A percentile compares a stretch with the other conserved stretches of the same genome.
Conservation (phyloP, 176 grass and related monocot species). For the Zoysia pacifica region DNA sequence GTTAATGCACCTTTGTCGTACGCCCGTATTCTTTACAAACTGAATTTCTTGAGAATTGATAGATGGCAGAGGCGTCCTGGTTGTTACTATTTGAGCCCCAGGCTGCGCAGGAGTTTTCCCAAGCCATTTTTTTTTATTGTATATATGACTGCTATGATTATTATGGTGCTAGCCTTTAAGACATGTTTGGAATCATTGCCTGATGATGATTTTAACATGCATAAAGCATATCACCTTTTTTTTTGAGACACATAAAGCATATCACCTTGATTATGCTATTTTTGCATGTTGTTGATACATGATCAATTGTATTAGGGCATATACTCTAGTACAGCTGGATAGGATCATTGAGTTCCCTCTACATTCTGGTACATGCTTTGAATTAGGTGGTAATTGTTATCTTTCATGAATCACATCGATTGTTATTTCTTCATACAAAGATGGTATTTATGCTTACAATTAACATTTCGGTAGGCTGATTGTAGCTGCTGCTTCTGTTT, state of each 20-base stretch:
- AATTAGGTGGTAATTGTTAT: background rate
- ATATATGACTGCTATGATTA: background rate
- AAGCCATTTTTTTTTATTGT: background rate
- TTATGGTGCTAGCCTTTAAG: background rate
- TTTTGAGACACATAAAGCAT: background rate
- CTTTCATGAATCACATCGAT: background rate
- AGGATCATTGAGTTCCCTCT: conserved; percentile 26
- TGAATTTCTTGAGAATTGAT: too few species aligned
- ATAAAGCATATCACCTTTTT: background rate
- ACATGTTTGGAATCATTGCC: background rate
- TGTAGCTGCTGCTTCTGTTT: background rate
- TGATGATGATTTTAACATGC: background rate
- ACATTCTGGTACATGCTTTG: background rate
- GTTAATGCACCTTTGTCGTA: background rate
- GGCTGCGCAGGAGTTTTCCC: background rate
- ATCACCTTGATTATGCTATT: background rate
- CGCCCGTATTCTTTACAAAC: background rate
- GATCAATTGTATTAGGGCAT: background rate
- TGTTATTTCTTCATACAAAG: background rate
- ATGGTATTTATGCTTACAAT: background rate
- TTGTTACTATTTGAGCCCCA: too few species aligned
- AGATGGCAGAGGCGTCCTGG: too few species aligned
- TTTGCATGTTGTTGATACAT: background rate
- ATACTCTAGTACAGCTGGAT: conserved; percentile 22
- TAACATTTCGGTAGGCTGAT: background rate